A percentile compares a stretch with the other conserved stretches of the same genome.
These are phyloP conservation scores for Niebla homalea DNA, from an alignment of 495 filamentous ascomycete species.

Conservation along the genomic window DNA sequence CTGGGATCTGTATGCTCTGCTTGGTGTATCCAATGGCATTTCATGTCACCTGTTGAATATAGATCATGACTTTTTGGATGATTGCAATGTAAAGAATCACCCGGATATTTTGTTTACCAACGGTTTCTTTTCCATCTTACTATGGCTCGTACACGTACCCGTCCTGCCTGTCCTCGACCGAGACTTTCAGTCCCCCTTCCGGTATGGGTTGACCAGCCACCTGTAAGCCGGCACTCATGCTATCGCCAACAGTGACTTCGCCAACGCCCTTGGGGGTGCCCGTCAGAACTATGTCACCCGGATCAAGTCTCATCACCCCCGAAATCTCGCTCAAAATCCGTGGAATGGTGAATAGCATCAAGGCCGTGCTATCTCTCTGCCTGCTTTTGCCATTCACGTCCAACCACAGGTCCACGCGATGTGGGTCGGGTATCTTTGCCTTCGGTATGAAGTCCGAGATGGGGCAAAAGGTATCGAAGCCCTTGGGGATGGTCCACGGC, in stretches of 20 bases:
- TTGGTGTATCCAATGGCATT: too few relatives aligned
- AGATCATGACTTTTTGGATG: not conserved
- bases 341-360: constrained; percentile 92
- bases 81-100: not conserved
- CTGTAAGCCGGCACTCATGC: constrained; percentile 74
- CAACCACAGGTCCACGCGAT: constrained; percentile 73
- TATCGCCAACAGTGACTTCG: constrained; percentile 68
- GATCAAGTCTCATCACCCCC: constrained; percentile 82
- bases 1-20: too few relatives aligned
- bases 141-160: constrained; percentile 21
- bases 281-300: constrained; percentile 84
- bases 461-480: constrained; percentile 93
- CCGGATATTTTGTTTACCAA: not conserved
- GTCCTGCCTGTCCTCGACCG: constrained; percentile 48
- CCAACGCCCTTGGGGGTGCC: constrained; percentile 97
- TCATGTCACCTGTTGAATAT: not conserved
- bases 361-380: constrained; percentile 71
- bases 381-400: constrained; percentile 58
- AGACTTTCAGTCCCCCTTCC: constrained; percentile 74
- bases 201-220: constrained; percentile 74
- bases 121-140: not conserved
- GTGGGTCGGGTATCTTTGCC: constrained; percentile 67
- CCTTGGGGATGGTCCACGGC: constrained; percentile 93
- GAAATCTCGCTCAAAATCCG: constrained; percentile 77
- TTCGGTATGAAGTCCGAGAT: constrained; percentile 67